Percentiles rank a stretch among this genome's conserved stretches.
These are phyloP conservation scores for Candida namnaoensis DNA, from an alignment of 805 yeast genomes.

Conservation along the genomic window DNA sequence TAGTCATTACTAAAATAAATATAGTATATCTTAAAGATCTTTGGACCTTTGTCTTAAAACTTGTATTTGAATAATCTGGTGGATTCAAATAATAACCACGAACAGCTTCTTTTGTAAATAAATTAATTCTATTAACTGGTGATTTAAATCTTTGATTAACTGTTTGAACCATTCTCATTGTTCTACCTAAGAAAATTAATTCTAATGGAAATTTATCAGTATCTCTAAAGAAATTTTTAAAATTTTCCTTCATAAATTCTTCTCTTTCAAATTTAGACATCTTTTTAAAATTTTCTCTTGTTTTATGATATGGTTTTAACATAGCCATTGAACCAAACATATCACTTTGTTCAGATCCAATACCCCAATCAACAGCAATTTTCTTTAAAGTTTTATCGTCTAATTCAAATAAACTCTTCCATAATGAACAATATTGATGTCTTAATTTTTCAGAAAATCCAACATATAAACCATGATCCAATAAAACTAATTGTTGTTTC, in stretches of 20 bases:
- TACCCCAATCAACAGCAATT: conserved; percentile 59
- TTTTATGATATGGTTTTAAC: conserved; percentile 34
- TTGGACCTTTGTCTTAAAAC: neutral
- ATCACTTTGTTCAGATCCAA: conserved; percentile 46
- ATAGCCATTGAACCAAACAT: conserved; percentile 49
- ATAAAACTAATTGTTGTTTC: conserved; percentile 49
- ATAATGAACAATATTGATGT: conserved; percentile 47
- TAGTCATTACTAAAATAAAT: conserved; percentile 9
- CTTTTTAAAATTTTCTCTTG: conserved; percentile 18
- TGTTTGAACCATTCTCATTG: conserved; percentile 70
- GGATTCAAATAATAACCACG: conserved; percentile 15
- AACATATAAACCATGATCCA: conserved; percentile 73
- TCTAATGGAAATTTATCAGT: conserved; percentile 60
- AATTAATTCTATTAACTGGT: conserved; percentile 65
- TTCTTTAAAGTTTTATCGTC: conserved; percentile 36
- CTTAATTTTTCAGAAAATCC: conserved; percentile 41
- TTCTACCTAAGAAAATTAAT: conserved; percentile 54
- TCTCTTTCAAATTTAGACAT: conserved; percentile 32
- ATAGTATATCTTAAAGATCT: conserved; percentile 12
- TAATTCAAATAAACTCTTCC: conserved; percentile 53
- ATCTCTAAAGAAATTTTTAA: conserved; percentile 51
- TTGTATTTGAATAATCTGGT: conserved; percentile 1
- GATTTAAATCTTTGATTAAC: conserved; percentile 57
- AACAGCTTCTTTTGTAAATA: conserved; percentile 50
- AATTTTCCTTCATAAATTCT: conserved; percentile 31